phyloP scores from a whole-genome alignment of 148 eudicot genomes.

The Camellia sinensis region DNA sequence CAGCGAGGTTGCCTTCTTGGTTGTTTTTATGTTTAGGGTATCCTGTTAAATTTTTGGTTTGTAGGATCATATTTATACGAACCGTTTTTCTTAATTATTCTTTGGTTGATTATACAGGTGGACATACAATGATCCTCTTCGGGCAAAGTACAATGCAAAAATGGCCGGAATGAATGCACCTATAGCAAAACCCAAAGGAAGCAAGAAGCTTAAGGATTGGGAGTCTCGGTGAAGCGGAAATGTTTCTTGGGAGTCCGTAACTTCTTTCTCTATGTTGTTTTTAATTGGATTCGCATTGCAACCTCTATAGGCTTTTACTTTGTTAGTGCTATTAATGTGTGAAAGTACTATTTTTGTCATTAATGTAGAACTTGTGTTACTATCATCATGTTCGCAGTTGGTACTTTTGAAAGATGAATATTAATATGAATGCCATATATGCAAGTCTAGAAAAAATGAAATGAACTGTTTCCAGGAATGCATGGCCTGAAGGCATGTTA shows the following conservation, averaged over 20 bases:
- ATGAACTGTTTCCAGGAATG: too few species aligned
- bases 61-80: not conserved
- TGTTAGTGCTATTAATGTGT: too few species aligned
- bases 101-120: constrained; percentile 10
- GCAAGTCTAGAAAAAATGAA: too few species aligned
- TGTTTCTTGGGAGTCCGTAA: not conserved
- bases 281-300: too few species aligned
- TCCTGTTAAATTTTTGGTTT: not conserved
- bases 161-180: constrained; percentile 33
- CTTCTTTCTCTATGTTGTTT: not conserved
- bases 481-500: too few species aligned
- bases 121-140: constrained; percentile 29
- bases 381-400: too few species aligned
- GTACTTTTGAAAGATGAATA: too few species aligned
- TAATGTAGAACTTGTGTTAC: too few species aligned
- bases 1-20: too few species aligned
- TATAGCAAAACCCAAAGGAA: constrained; percentile 29
- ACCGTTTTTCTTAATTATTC: not conserved
- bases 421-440: too few species aligned
- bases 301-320: too few species aligned
- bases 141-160: constrained; percentile 30
- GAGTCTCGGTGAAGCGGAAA: not conserved
- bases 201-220: constrained; percentile 16
- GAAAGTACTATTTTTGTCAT: too few species aligned
- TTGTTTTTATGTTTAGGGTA: not conserved